Percentiles rank a stretch among this genome's conserved stretches.
These are phyloP conservation scores for Maudiozyma pseudohumilis DNA, from an alignment of 805 yeast species.

Conservation along the genomic window DNA sequence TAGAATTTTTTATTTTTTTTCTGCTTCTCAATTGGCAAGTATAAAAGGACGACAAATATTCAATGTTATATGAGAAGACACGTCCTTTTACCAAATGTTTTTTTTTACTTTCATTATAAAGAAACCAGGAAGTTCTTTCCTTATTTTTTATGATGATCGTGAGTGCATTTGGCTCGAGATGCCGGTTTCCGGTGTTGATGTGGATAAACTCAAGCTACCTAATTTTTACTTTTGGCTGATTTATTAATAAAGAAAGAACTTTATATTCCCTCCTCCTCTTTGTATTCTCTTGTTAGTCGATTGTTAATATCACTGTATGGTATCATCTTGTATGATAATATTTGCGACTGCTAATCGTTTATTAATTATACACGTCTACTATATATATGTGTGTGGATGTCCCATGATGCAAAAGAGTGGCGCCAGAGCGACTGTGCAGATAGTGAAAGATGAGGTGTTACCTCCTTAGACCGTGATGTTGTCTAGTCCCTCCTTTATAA, in stretches of 20 bases:
- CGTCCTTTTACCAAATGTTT: not conserved
- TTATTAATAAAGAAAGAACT: constrained; percentile 5
- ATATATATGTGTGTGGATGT: too few relatives aligned
- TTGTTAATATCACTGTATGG: too few relatives aligned
- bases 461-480: constrained; percentile 10
- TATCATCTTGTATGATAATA: too few relatives aligned
- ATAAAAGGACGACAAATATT: too few relatives aligned
- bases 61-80: too few relatives aligned
- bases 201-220: constrained; percentile 99
- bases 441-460: too few relatives aligned
- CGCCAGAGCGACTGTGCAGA: not conserved
- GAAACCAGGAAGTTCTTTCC: constrained; percentile 28
- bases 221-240: constrained; percentile 49
- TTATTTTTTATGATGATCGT: constrained; percentile 58
- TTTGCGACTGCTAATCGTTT: too few relatives aligned
- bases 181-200: constrained; percentile 58
- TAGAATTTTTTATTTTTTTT: not conserved
- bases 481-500: constrained; percentile 16
- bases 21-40: too few relatives aligned
- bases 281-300: too few relatives aligned
- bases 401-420: too few relatives aligned
- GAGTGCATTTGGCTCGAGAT: constrained; percentile 99
- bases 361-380: too few relatives aligned
- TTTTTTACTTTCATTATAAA: constrained; percentile 3
- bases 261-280: too few relatives aligned